phyloP scores from a whole-genome alignment of 495 filamentous ascomycete genomes.

The Podospora comata region DNA sequence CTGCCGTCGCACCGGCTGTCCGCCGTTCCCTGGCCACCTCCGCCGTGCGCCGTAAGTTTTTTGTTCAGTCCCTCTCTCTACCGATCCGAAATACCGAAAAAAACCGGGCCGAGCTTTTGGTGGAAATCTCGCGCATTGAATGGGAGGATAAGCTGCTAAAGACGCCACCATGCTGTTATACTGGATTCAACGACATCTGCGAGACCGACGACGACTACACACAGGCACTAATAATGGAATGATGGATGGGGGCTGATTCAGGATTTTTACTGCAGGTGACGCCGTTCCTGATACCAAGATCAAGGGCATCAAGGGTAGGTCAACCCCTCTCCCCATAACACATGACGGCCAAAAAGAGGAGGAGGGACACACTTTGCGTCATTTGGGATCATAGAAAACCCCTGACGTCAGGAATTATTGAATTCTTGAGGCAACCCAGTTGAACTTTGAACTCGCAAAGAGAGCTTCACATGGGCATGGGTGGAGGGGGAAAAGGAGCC shows the following conservation, averaged over 20 bases:
- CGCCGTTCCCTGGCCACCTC: constrained; percentile 58
- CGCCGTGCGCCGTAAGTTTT: constrained; percentile 56
- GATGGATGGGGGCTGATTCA: constrained; percentile 11
- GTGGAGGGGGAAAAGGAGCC: background rate
- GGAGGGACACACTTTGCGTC: background rate
- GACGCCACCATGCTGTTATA: constrained; percentile 8
- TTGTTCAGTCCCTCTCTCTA: background rate
- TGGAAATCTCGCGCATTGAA: constrained; percentile 24
- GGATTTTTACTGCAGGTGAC: constrained; percentile 21
- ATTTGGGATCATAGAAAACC: constrained; percentile 2
- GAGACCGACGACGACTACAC: background rate
- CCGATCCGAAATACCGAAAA: constrained; percentile 10
- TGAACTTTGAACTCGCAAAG: background rate
- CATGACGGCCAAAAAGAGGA: background rate
- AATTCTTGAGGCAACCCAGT: background rate
- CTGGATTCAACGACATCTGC: background rate
- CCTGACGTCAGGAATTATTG: constrained; percentile 22
- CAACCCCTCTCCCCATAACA: background rate
- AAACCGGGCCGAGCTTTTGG: constrained; percentile 11
- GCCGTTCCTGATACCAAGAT: constrained; percentile 26
- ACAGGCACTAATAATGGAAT: background rate
- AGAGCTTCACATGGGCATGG: background rate
- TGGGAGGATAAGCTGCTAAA: background rate
- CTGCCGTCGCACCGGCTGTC: constrained; percentile 57
- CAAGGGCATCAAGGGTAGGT: constrained; percentile 37